Evolutionary conservation across 2,329 filamentous ascomycete species (phyloP).

Genomic region (Exophiala viscosa): DNA sequence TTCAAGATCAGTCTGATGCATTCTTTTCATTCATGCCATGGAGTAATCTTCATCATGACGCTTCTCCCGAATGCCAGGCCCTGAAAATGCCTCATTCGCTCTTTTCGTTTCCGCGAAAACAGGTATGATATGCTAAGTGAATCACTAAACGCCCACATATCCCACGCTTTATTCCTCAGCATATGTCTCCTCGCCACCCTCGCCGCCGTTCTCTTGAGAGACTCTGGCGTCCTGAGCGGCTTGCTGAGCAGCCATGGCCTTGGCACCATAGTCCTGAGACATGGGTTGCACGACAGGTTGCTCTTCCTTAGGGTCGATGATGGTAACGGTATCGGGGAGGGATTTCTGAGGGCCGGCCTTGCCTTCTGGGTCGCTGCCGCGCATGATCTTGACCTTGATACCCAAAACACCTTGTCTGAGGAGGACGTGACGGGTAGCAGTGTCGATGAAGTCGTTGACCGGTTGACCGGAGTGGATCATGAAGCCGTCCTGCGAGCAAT

Average conservation of each 20-base stretch:
- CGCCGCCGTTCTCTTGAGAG: slow-evolving; percentile 48
- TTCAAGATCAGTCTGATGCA: background rate
- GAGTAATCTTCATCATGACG: background rate
- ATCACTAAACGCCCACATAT: slow-evolving; percentile 2
- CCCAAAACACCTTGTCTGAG: slow-evolving; percentile 99
- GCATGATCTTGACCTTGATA: slow-evolving; percentile 99
- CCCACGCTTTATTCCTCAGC: slow-evolving; percentile 43
- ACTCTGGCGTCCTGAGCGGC: slow-evolving; percentile 54
- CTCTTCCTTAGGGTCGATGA: slow-evolving; percentile 99
- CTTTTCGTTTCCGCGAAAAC: background rate
- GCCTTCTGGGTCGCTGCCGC: slow-evolving; percentile 97
- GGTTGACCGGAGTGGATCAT: slow-evolving; percentile 99
- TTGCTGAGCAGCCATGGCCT: slow-evolving; percentile 66
- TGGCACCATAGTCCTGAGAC: slow-evolving; percentile 98
- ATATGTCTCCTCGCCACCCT: slow-evolving; percentile 39
- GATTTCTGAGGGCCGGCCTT: slow-evolving; percentile 97
- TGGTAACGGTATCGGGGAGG: slow-evolving; percentile 96
- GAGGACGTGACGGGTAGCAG: slow-evolving; percentile 96
- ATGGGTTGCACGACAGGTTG: slow-evolving; percentile 89
- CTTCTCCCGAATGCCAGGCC: background rate
- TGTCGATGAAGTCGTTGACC: slow-evolving; percentile 99
- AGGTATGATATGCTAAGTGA: slow-evolving; percentile 14
- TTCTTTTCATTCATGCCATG: background rate
- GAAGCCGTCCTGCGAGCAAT: slow-evolving; percentile 71
- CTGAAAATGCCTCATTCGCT: background rate